A percentile compares a stretch with the other conserved stretches of the same genome.
Evolutionary conservation across 192 early-diverging fungal genomes (phyloP).

Genomic region (Entophlyctis helioformis): DNA sequence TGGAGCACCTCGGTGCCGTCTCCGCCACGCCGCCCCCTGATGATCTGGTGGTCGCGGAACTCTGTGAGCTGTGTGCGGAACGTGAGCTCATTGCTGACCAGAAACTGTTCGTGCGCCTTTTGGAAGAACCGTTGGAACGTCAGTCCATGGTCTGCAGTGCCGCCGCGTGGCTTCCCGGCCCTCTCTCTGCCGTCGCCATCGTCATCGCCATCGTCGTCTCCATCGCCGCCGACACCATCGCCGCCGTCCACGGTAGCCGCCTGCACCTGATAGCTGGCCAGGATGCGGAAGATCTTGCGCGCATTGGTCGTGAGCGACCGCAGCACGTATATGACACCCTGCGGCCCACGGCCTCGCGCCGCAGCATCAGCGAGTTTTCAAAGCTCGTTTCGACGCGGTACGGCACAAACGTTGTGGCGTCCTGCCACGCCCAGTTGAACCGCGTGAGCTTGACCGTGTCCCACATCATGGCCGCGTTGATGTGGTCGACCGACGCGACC

Average conservation of each 20-base stretch:
- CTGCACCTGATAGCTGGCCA: slow-evolving; percentile 73
- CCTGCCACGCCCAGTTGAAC: slow-evolving; percentile 86
- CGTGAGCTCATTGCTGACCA: slow-evolving; percentile 67
- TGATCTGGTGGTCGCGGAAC: slow-evolving; percentile 84
- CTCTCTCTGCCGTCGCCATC: slow-evolving; percentile 10
- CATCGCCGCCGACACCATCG: slow-evolving; percentile 2
- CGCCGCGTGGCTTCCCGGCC: slow-evolving; percentile 1
- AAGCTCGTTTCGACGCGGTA: slow-evolving; percentile 76
- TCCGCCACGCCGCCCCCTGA: too few relatives aligned
- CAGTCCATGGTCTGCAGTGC: slow-evolving; percentile 56
- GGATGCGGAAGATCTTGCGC: slow-evolving; percentile 70
- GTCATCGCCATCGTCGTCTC: slow-evolving; percentile 2
- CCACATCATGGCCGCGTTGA: slow-evolving; percentile 82
- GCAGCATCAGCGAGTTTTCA: slow-evolving; percentile 56
- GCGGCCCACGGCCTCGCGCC: slow-evolving; percentile 15
- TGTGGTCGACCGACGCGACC: slow-evolving; percentile 81
- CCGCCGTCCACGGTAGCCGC: slow-evolving; percentile 17
- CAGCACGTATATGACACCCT: slow-evolving; percentile 69
- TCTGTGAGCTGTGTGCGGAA: slow-evolving; percentile 88
- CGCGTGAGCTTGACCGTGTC: slow-evolving; percentile 54
- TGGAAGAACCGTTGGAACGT: slow-evolving; percentile 54
- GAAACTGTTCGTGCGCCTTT: slow-evolving; percentile 68
- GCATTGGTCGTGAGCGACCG: slow-evolving; percentile 73
- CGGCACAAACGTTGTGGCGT: slow-evolving; percentile 72
- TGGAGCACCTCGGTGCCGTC: too few relatives aligned